Percentiles rank a stretch among this genome's conserved stretches.
phyloP scores from a whole-genome alignment of 805 yeast species.

The Groenewaldozyma salmanticensis region DNA sequence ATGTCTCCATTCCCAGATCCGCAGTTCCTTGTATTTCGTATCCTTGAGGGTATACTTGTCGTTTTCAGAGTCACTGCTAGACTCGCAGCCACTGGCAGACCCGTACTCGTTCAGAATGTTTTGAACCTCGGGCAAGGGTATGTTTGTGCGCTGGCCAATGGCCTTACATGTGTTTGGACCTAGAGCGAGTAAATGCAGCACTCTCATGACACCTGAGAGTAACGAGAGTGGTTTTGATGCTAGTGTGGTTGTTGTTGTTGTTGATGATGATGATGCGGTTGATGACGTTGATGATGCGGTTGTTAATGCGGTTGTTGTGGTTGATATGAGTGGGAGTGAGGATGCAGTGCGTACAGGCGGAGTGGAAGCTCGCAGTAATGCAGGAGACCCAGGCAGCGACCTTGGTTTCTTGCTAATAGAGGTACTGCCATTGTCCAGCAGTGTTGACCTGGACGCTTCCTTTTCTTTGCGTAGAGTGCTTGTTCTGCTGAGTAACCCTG shows the following conservation, averaged over 20 bases:
- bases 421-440: background rate
- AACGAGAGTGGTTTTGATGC: constrained; percentile 16
- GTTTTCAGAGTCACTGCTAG: too few species aligned
- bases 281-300: constrained; percentile 13
- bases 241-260: constrained; percentile 17
- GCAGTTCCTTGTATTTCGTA: constrained; percentile 22
- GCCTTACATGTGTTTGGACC: constrained; percentile 35
- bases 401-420: too few species aligned
- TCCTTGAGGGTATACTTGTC: constrained; percentile 23
- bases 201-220: constrained; percentile 25
- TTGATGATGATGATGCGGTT: constrained; percentile 10
- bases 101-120: constrained; percentile 23
- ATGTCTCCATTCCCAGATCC: constrained; percentile 29
- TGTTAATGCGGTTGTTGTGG: constrained; percentile 12
- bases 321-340: too few species aligned
- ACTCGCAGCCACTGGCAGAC: constrained; percentile 16
- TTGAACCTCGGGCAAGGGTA: constrained; percentile 22
- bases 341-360: too few species aligned
- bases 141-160: constrained; percentile 25
- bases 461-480: too few species aligned
- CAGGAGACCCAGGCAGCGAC: too few species aligned
- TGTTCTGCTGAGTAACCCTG: too few species aligned
- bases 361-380: background rate
- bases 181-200: constrained; percentile 38
- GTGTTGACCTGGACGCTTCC: background rate